These are phyloP conservation scores for Cutaneotrichosporon sp. DNA, from an alignment of 1,284 basidiomycete genomes.

Conservation along the genomic window DNA sequence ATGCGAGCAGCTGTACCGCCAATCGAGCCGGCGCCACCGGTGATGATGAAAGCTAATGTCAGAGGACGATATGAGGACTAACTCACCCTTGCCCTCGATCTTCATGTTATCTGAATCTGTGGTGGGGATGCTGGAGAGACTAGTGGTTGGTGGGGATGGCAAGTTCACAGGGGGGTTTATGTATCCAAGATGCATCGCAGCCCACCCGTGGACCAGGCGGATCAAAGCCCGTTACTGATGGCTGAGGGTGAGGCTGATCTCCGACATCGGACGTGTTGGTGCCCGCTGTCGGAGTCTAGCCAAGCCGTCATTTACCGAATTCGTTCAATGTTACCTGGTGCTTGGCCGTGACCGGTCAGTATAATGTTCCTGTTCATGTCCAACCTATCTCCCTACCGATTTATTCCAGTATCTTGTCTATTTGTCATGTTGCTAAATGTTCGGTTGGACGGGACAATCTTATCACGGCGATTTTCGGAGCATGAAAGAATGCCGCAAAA, in stretches of 20 bases:
- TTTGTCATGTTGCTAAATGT: not conserved
- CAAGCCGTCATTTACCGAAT: not conserved
- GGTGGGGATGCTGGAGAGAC: not conserved
- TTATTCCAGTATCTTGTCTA: not conserved
- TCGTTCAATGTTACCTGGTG: not conserved
- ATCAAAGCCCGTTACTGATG: not conserved
- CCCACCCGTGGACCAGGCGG: not conserved
- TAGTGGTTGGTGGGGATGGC: not conserved
- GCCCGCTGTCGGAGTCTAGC: not conserved
- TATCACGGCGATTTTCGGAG: not conserved
- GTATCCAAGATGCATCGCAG: not conserved
- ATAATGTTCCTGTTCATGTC: not conserved
- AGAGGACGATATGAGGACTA: not conserved
- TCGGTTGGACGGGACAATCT: not conserved
- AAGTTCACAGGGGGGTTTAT: not conserved
- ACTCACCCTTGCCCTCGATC: conserved; percentile 21
- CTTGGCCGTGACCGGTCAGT: not conserved
- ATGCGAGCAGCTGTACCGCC: conserved; percentile 27
- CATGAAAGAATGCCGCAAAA: not conserved
- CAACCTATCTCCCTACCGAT: not conserved
- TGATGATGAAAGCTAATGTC: conserved; percentile 30
- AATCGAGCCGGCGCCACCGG: conserved; percentile 34
- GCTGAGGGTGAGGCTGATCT: not conserved
- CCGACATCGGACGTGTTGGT: not conserved
- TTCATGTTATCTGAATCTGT: conserved; percentile 12